Base-by-base conservation (phyloP, 1,284 basidiomycete genomes). In the Tremellales sp. region DNA sequence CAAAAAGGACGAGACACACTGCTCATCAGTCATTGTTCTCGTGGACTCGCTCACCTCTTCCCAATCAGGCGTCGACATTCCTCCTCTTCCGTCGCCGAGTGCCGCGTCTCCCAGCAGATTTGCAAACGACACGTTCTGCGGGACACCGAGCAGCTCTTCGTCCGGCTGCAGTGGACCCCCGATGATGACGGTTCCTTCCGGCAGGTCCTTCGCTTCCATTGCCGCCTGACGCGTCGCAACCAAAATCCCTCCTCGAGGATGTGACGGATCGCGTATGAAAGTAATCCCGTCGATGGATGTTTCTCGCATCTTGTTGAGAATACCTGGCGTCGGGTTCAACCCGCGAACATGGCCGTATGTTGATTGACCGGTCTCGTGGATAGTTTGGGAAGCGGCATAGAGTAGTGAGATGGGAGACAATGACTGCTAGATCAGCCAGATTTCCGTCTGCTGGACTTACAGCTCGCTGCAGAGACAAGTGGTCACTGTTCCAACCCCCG, bases 201-300 rank as follows among this genome's bases (percentile, higher is more conserved):
- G 61, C n/a, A 63, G 44, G 43, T 61, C 61, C 25, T 53, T 53
- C 21, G 61, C 46, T 39, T 63, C 61, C 40, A 51, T 45, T n/a
- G 61, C 61, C 0, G 59, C 59, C 39, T 58, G 42, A 21, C 53
- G 54, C 1, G 61, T 60, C 10, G 57, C 59, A 22, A 63, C 56
- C 13, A 61, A 44, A 9, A 61, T 47, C 7, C 58, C 61, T 26
- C 60, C 59, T 16, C 48, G 36, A 1, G 58, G 60, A 22, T 53
- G 48, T 8, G 34, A 45, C 4, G 54, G 51, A 44, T 61, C 56
- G 22, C 57, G 55, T 13, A 63, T 41, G 32, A 58, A 61, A 6
- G 60, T 55, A 3, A 63, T 50, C 4, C 61, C 61, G 6, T 49
- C 29, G n/a, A 60, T 53, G 5, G 46, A 45, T 5, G 54, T 56